Conservation (phyloP, 176 grass and related monocot genomes). For the Avena sativa region DNA sequence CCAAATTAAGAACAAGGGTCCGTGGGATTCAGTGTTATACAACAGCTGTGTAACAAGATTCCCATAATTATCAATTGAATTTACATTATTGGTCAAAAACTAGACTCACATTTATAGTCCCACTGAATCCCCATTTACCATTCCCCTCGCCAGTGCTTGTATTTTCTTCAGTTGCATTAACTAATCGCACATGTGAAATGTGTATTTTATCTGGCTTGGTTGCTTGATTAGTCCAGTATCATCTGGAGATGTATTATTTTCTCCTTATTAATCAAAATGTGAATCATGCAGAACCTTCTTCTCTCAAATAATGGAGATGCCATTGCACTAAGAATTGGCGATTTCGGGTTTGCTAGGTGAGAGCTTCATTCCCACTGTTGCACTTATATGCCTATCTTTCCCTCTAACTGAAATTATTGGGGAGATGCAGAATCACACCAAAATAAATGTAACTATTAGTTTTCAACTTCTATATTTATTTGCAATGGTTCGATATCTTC, state of each 20-base stretch:
- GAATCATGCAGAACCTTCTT: conserved; percentile 70
- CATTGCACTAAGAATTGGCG: conserved; percentile 65
- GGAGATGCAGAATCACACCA: neutral
- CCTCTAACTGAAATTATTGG: neutral
- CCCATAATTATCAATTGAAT: conserved; percentile 4
- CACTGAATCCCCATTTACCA: neutral
- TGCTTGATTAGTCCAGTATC: neutral
- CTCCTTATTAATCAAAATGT: conserved; percentile 31
- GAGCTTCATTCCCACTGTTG: neutral
- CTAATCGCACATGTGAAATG: neutral
- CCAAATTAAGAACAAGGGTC: neutral
- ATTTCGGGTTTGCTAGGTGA: conserved; percentile 83
- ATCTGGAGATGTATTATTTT: neutral
- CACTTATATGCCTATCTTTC: neutral
- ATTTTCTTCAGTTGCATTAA: neutral
- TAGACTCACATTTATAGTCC: neutral
- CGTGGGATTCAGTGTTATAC: neutral
- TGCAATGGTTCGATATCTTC: neutral
- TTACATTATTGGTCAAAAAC: neutral
- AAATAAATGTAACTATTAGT: neutral
- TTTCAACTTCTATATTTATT: neutral
- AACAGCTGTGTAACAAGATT: neutral
- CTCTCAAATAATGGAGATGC: conserved; percentile 53
- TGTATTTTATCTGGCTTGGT: conserved; percentile 15
- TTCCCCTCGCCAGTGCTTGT: neutral